Conservation (phyloP, 2,329 filamentous ascomycete species). For the Aspergillus aculeatus region DNA sequence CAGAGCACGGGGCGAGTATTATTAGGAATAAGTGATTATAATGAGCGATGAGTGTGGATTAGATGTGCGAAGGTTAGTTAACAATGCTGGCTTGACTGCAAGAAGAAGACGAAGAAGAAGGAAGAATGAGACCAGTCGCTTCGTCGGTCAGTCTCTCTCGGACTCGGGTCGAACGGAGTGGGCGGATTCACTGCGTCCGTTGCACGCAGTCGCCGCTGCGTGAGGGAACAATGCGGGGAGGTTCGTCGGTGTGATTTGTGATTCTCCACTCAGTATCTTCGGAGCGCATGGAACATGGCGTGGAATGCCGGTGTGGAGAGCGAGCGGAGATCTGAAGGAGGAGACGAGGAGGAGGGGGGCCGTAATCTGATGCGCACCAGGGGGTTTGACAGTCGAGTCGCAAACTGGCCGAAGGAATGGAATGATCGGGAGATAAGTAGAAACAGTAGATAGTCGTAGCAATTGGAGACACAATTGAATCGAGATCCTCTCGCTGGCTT, state of each 20-base stretch:
- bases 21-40: not conserved
- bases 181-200: not conserved
- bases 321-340: slow-evolving; percentile 9
- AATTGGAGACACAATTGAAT: not conserved
- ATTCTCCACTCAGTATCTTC: slow-evolving; percentile 5
- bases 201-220: slow-evolving; percentile 9
- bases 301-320: slow-evolving; percentile 9
- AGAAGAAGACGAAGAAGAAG: not conserved
- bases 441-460: not conserved
- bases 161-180: not conserved
- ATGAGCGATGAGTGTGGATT: not conserved
- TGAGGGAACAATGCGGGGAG: slow-evolving; percentile 33
- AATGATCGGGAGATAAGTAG: not conserved
- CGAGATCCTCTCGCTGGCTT: not conserved
- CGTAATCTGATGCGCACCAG: slow-evolving; percentile 8
- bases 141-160: not conserved
- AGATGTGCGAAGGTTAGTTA: not conserved
- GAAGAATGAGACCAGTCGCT: not conserved
- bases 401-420: not conserved
- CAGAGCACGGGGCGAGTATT: not conserved
- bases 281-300: slow-evolving; percentile 28
- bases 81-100: not conserved
- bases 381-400: slow-evolving; percentile 1
- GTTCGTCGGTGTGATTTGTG: not conserved
- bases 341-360: not conserved